Conservation (phyloP, 768 basidiomycete genomes). For the Ramaria sp. region DNA sequence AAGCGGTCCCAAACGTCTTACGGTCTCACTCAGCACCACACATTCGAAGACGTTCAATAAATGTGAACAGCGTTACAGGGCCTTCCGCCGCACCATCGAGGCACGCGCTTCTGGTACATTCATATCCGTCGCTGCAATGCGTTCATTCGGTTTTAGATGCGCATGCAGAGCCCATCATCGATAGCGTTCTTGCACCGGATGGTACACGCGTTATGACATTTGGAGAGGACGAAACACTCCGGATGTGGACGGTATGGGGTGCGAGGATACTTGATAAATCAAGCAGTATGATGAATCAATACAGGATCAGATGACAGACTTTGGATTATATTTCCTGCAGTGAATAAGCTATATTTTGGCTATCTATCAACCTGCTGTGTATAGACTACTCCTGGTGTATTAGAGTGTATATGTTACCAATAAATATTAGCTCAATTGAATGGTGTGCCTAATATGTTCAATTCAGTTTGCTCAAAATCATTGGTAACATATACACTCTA, state of each 20-base stretch:
- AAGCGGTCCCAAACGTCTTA: not conserved
- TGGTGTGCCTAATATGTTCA: too few relatives aligned
- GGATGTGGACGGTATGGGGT: not conserved
- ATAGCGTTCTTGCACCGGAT: not conserved
- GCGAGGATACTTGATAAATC: not conserved
- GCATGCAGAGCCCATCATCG: constrained; percentile 35
- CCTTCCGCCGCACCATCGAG: constrained; percentile 34
- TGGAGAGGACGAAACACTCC: constrained; percentile 3
- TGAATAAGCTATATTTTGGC: too few relatives aligned
- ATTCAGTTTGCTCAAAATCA: too few relatives aligned
- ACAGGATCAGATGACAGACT: not conserved
- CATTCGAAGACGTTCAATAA: not conserved
- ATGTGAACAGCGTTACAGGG: not conserved
- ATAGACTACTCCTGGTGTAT: too few relatives aligned
- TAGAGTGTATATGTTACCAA: too few relatives aligned
- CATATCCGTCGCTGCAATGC: constrained; percentile 78
- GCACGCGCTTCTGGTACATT: constrained; percentile 73
- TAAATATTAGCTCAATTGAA: too few relatives aligned
- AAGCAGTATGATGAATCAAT: not conserved
- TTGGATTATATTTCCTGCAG: not conserved
- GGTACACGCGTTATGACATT: constrained; percentile 1
- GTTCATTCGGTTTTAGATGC: constrained; percentile 83
- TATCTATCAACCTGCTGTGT: not conserved
- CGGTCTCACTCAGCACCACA: not conserved
- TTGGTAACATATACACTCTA: too few relatives aligned